Base-by-base conservation (phyloP, 768 basidiomycete genomes). In the Cyathus striatus region DNA sequence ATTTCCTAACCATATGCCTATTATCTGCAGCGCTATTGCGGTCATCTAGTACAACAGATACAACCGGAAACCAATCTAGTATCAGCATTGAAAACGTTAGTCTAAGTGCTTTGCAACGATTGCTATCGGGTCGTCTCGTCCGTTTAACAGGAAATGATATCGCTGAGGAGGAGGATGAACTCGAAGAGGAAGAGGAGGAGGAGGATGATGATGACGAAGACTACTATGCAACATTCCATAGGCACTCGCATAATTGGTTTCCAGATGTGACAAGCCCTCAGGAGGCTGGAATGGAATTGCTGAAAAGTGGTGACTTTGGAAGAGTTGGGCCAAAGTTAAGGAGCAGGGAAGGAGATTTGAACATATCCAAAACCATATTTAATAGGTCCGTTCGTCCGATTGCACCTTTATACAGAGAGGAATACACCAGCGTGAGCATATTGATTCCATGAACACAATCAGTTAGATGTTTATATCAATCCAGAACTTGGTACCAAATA, bases 241-340 rank as follows among this genome's bases (percentile, higher is more conserved):
- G 64, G 66, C 14, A 65, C 4, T 54, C 60, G n/a, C 42, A 30
- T 23, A 40, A 48, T 33, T 66, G 62, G 63, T 62, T 53, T 51
- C 59, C 55, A 49, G 57, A 52, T 48, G 68, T 74, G 18, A 77
- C 61, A 16, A 74, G 83, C 45, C 85, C 89, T 5, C 76, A 83
- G 58, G 52, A 75, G 40, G 70, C 64, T 23, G 91, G 91, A 2
- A 53, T 81, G 13, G 68, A 76, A 32, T 69, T 95, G 10, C 69
- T 90, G 7, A 74, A 75, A 49, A 73, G 81, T 50, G 91, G 91
- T 36, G 86, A 92, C 41, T 95, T 92, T 60, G 90, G 90, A 14
- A 64, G 76, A 44, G 68, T 88, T 24, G 65, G 68, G 25, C 61
- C 68, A 42, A 81, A 81, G 55, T 55, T 72, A 12, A 68, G 62